Percentiles rank a stretch among this genome's conserved stretches.
Evolutionary conservation across 306 rosid genomes (phyloP).

Genomic region (Vachellia collinsii): DNA sequence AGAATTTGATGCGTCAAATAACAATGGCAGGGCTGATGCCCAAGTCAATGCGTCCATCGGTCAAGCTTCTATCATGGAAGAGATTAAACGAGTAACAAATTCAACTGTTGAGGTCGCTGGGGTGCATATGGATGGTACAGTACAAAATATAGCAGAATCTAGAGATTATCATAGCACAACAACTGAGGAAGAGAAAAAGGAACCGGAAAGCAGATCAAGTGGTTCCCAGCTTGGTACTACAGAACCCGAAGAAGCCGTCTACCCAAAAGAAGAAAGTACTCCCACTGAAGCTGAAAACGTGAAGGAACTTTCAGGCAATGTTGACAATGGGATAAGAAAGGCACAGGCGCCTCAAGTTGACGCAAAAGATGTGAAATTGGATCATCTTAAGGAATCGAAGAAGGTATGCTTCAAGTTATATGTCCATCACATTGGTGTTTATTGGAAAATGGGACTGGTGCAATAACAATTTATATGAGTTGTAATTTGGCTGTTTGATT

Average conservation of each 20-base stretch:
- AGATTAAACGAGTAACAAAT: conserved; percentile 32
- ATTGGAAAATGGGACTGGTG: conserved; percentile 6
- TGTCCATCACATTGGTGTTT: conserved; percentile 31
- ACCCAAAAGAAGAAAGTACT: conserved; percentile 39
- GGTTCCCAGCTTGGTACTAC: conserved; percentile 41
- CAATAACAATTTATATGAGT: conserved; percentile 24
- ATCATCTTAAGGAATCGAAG: conserved; percentile 56
- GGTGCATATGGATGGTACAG: conserved; percentile 41
- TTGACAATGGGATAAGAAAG: conserved; percentile 43
- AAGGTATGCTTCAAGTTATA: conserved; percentile 52
- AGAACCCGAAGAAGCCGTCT: conserved; percentile 48
- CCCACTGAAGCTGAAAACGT: conserved; percentile 45
- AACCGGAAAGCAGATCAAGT: conserved; percentile 40
- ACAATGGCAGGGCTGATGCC: conserved; percentile 29
- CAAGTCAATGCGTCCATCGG: conserved; percentile 41
- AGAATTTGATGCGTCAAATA: conserved; percentile 40
- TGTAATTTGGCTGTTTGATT: conserved; percentile 5
- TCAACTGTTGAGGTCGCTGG: conserved; percentile 41
- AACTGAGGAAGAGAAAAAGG: conserved; percentile 49
- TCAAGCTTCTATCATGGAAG: conserved; percentile 36
- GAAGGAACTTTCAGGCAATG: conserved; percentile 49
- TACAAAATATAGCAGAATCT: conserved; percentile 41
- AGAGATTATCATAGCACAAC: conserved; percentile 42
- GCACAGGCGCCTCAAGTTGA: conserved; percentile 48
- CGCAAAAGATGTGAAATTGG: conserved; percentile 48